These are phyloP conservation scores for Juncus effusus DNA, from an alignment of 176 grass and related monocot species.

Conservation along the genomic window DNA sequence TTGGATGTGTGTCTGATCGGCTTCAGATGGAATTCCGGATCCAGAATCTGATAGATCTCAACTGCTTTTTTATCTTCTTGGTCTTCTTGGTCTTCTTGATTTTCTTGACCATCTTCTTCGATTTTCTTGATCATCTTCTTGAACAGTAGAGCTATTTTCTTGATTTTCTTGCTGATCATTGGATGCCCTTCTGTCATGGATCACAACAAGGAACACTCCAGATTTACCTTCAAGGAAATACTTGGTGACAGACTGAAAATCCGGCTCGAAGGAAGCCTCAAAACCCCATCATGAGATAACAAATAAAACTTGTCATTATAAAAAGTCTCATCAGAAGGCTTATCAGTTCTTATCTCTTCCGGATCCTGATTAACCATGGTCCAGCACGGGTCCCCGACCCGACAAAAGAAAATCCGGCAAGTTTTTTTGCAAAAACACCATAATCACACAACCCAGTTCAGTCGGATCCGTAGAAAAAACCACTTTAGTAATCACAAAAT, in stretches of 20 bases:
- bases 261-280: not conserved
- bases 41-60: not conserved
- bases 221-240: conserved; percentile 11
- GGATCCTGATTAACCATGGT: not conserved
- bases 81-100: too few species aligned
- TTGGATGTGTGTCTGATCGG: not conserved
- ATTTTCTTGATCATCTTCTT: too few species aligned
- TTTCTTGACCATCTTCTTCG: too few species aligned
- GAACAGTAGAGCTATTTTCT: too few species aligned
- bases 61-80: not conserved
- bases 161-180: too few species aligned
- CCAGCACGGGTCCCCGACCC: conserved; percentile 14
- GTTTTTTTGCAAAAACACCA: conserved; percentile 12
- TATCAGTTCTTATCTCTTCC: not conserved
- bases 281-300: not conserved
- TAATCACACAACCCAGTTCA: conserved; percentile 5
- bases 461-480: conserved; percentile 5
- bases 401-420: not conserved
- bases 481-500: conserved; percentile 1
- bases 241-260: not conserved
- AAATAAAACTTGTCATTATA: conserved; percentile 1
- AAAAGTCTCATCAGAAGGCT: conserved; percentile 2
- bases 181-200: not conserved
- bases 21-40: not conserved
- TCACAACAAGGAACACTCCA: not conserved